Base-by-base conservation (phyloP, 768 basidiomycete genomes). In the Panellus pusillus region DNA sequence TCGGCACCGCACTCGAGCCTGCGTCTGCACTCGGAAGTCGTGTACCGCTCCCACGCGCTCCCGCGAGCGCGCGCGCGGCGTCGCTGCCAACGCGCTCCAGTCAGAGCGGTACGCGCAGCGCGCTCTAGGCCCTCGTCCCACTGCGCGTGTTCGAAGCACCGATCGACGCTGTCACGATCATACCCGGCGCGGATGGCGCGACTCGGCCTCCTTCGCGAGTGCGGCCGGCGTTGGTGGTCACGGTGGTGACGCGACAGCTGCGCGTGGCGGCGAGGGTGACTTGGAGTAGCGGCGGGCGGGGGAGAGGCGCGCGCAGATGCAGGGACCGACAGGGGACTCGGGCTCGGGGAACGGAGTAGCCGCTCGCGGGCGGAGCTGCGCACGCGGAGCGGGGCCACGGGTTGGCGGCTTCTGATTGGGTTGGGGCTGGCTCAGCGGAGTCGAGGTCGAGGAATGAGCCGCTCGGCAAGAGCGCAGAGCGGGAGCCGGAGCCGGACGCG, bases 101-200 rank as follows among this genome's bases (percentile, higher is more conserved):
- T n/a, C n/a, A n/a, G n/a, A 13, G 6, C 31, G 56, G 44, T 60
- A 60, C 39, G 59, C 29, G 5, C 54, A 54, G n/a, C n/a, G n/a
- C n/a, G n/a, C n/a, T n/a, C n/a, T 32, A 56, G 44, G 5, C 15
- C 51, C 51, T 60, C 59, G 9, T 60, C 59, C 32, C n/a, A 44
- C 45, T 50, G 54, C 7, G 54, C 55, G 41, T 60, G 56, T 47
- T 60, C 59, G 2, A 54, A 60, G 17, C 20, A 2, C n/a, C 54
- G 59, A 29, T 60, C 54, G 17, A 60, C 50, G 31, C 41, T 4
- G 32, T n/a, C n/a, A n/a, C n/a, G n/a, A n/a, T 60, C 58, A 20
- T 60, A 60, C n/a, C 58, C 58, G 2, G 28, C 42, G 37, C 59
- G 50, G 9, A 60, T 56, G 15, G 32, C 54, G 50, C 46, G 55